Evolutionary conservation across 306 rosid species (phyloP).

Genomic region (Vigna trinervia): DNA sequence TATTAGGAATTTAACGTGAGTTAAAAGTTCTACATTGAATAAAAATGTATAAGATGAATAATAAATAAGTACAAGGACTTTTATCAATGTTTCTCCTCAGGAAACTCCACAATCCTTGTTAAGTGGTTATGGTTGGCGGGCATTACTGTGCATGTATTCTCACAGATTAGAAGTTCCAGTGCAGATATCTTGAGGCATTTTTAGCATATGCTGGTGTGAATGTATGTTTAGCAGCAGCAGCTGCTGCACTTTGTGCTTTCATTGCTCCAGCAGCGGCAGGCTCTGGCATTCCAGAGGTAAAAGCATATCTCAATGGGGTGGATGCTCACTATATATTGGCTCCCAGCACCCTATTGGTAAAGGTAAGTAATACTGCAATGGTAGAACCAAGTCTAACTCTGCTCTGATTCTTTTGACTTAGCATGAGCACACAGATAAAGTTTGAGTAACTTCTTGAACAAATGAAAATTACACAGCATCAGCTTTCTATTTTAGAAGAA

Average conservation of each 20-base stretch:
- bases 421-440: neutral
- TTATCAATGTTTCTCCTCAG: too few relatives aligned
- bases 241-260: constrained; percentile 81
- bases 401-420: constrained; percentile 18
- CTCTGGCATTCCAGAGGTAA: constrained; percentile 95
- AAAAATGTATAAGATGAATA: too few relatives aligned
- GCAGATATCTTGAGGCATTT: constrained; percentile 77
- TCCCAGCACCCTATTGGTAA: constrained; percentile 86
- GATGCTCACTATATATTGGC: constrained; percentile 84
- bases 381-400: constrained; percentile 21
- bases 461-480: constrained; percentile 24
- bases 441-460: constrained; percentile 15
- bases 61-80: too few relatives aligned
- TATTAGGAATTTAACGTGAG: too few relatives aligned
- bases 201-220: constrained; percentile 64
- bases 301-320: constrained; percentile 91
- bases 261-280: constrained; percentile 96
- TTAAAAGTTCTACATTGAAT: too few relatives aligned
- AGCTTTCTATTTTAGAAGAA: constrained; percentile 21
- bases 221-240: constrained; percentile 65
- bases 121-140: neutral
- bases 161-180: constrained; percentile 44
- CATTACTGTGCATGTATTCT: constrained; percentile 40
- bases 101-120: constrained; percentile 8
- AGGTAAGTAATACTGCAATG: constrained; percentile 54